Evolutionary conservation across 805 yeast species (phyloP).

Genomic region (Barnettozyma sp.): DNA sequence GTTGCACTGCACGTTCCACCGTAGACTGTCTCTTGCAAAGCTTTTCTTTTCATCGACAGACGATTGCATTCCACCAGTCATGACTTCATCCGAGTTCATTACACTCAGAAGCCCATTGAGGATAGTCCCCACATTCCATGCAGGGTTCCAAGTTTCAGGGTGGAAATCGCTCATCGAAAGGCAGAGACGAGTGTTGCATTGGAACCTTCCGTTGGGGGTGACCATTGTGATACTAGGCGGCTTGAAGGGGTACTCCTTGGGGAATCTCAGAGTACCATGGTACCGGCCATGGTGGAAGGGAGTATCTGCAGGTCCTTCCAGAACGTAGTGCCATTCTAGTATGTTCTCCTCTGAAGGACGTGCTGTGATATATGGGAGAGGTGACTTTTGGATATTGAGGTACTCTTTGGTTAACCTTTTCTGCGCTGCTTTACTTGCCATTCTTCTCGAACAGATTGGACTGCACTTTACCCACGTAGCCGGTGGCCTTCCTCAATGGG

Average conservation of each 20-base stretch:
- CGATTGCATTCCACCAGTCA: conserved; percentile 70
- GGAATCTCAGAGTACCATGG: conserved; percentile 78
- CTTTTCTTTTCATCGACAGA: conserved; percentile 45
- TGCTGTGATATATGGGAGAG: conserved; percentile 78
- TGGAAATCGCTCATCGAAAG: conserved; percentile 87
- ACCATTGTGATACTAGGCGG: conserved; percentile 84
- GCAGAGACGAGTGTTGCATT: conserved; percentile 69
- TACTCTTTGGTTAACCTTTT: conserved; percentile 69
- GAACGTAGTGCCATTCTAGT: conserved; percentile 86
- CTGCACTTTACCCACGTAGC: no score
- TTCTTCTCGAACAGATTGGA: no score
- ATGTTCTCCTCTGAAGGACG: conserved; percentile 81
- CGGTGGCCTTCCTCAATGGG: no score
- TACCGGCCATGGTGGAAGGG: conserved; percentile 82
- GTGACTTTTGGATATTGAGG: conserved; percentile 62
- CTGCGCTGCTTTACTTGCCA: conserved; percentile 36
- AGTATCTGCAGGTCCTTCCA: conserved; percentile 86
- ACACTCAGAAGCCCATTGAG: conserved; percentile 80
- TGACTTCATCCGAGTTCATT: conserved; percentile 80
- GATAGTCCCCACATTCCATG: conserved; percentile 88
- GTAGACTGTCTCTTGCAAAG: conserved; percentile 49
- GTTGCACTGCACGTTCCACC: conserved; percentile 14
- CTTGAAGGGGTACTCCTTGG: conserved; percentile 77
- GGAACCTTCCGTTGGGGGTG: conserved; percentile 85
- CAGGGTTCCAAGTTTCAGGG: conserved; percentile 93